Evolutionary conservation across 179 eudicot genomes (phyloP), one percentile per base, ranked within the genome.

Genomic region (Vitellaria paradoxa): DNA sequence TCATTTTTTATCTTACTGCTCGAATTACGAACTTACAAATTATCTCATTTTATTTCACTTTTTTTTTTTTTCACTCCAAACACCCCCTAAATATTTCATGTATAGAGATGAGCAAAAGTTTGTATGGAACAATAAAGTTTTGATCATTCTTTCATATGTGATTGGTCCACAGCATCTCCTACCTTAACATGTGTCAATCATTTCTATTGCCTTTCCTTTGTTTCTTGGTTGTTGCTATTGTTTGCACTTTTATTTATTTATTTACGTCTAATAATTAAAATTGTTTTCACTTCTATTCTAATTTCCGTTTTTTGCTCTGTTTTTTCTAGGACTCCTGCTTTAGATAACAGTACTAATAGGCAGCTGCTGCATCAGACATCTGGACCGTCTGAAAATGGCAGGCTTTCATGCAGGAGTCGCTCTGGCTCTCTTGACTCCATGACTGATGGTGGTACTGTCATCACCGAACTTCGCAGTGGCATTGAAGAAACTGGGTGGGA

Each of bases 401-500:
- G 62, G 78, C 70, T 84, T 60, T 77, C 81, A 3, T 7, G 68
- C 15, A 76, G 77, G 46, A 77, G 79, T 59, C 74, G 82, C 78
- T 68, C 76, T 67, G 79, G 57, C 77, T 83, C 86, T 68, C 76
- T 74, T 64, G 87, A 80, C 69, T 70, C 81, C 40, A 73, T 77
- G 81, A 79, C 76, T 20, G 86, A 81, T 65, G 84, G 83, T 72
- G 85, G 76, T 50, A 53, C 49, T 40, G 63, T 74, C 17, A 77
- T 57, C 59, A 61, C 79, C 74, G 80, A 77, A 72, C 45, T 67
- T 53, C 78, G 74, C 60, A 70, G 72, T 80, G 86, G 79, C 68
- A 63, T 64, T 72, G 87, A 78, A 79, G 87, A 78, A 79, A 64
- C 60, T 26, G 81, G 77, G n/a, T 83, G 72, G 79, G 77, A 82